A percentile compares a stretch with the other conserved stretches of the same genome.
phyloP scores from a whole-genome alignment of 2,329 filamentous ascomycete genomes.

The Achaetomium macrosporum region DNA sequence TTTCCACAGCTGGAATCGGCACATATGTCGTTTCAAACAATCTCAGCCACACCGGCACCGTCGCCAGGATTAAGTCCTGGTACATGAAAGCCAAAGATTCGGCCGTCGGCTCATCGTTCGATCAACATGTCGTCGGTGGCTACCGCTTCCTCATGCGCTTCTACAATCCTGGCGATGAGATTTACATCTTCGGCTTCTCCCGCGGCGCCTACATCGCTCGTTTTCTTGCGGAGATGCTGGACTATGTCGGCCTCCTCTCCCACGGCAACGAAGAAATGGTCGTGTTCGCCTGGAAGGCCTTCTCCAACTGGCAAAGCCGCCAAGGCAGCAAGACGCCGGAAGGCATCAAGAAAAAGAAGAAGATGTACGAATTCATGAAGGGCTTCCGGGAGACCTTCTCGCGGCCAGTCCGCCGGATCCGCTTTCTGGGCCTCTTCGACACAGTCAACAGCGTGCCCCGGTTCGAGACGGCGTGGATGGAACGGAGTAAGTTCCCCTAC shows the following conservation, averaged over 20 bases:
- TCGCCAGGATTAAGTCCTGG: constrained; percentile 58
- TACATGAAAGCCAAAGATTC: constrained; percentile 71
- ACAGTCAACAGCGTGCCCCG: constrained; percentile 74
- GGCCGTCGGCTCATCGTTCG: constrained; percentile 73
- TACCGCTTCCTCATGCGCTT: constrained; percentile 76
- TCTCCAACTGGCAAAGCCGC: constrained; percentile 65
- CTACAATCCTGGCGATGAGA: constrained; percentile 58
- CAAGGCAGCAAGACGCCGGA: constrained; percentile 33
- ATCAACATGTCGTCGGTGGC: constrained; percentile 75
- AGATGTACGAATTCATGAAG: constrained; percentile 69
- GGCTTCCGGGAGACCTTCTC: constrained; percentile 78
- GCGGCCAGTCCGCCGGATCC: constrained; percentile 65
- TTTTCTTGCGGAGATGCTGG: constrained; percentile 77
- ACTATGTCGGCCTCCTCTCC: constrained; percentile 71
- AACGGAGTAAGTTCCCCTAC: constrained; percentile 70
- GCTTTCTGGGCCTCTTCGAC: constrained; percentile 74
- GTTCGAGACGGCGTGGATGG: constrained; percentile 73
- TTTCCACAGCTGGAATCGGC: constrained; percentile 55
- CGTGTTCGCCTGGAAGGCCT: constrained; percentile 77
- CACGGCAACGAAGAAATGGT: constrained; percentile 84
- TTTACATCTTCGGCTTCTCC: constrained; percentile 70
- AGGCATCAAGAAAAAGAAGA: constrained; percentile 43
- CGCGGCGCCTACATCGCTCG: constrained; percentile 68
- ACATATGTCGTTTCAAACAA: constrained; percentile 62
- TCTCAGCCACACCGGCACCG: constrained; percentile 50